Base-by-base conservation (phyloP, 2,329 filamentous ascomycete species). In the Neofusicoccum laricinum region DNA sequence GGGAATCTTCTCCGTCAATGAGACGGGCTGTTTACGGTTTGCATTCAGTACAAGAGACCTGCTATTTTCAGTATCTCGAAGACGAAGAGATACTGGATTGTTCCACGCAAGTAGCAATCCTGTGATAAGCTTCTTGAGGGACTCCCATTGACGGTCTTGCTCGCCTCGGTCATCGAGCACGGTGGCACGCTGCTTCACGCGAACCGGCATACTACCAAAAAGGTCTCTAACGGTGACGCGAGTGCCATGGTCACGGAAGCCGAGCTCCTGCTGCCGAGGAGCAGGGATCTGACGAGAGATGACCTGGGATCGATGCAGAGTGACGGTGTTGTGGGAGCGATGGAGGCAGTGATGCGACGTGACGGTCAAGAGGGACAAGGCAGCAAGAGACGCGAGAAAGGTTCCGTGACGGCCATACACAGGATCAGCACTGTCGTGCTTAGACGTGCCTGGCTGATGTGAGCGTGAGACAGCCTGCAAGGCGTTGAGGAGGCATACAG, bases 181-280 rank as follows among this genome's bases (percentile, higher is more conserved):
- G 2, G 87, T 69, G 0, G 85, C 85, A 67, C 93, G 85, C 69
- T 93, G 90, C 73, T 95, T 96, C 30, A 96, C 89, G 14, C 94
- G 88, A 12, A 97, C 94, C 0, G 94, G 93, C 86, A 97, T 91
- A 65, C 88, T 90, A 0, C 93, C 93, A 76, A 97, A 98, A 0
- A 97, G 80, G 73, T 97, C 89, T 64, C 88, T 86, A 5, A 96
- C 89, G 0, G 84, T 84, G 1, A 94, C 87, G 32, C 86, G 85
- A 0, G 93, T 97, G 4, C 94, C 94, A 78, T 91, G 87, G 19
- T 80, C 75, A 64, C 83, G 84, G 40, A 77, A 79, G 8, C 81
- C 70, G 6, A 91, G 70, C 53, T 83, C 80, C 50, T 90, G 84
- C 55, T 88, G 84, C 7, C 81, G 75, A 11, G 83, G 80, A 4